Evolutionary conservation across 1,284 basidiomycete genomes (phyloP).

Genomic region (Ceratobasidium sp.): DNA sequence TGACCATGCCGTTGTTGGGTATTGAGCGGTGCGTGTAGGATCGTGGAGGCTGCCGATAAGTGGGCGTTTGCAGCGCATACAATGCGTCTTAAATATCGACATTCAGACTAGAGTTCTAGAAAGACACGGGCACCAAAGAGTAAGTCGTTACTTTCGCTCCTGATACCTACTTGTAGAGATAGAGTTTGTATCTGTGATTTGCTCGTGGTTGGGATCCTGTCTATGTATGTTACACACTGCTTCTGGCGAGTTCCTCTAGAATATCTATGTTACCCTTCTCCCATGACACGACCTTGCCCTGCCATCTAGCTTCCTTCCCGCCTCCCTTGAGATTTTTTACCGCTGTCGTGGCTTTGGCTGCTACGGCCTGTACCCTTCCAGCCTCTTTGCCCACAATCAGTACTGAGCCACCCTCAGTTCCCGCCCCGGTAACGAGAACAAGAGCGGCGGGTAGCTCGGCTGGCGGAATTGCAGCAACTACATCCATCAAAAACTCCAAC

Average conservation of each 20-base stretch:
- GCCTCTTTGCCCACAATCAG: conserved; percentile 25
- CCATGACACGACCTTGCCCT: conserved; percentile 39
- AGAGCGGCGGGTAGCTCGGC: conserved; percentile 6
- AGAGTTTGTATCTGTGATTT: neutral
- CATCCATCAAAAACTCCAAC: conserved; percentile 41
- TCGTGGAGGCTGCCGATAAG: conserved; percentile 80
- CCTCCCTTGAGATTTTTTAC: conserved; percentile 41
- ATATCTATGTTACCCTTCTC: conserved; percentile 22
- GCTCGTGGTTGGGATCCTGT: too few relatives aligned
- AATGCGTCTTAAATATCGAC: conserved; percentile 64
- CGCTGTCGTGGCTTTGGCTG: neutral
- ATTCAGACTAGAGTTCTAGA: neutral
- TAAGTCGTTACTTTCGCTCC: too few relatives aligned
- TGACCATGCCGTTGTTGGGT: neutral
- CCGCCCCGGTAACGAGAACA: conserved; percentile 28
- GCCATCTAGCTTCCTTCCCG: conserved; percentile 42
- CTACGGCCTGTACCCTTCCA: conserved; percentile 4
- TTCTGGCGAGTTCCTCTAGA: conserved; percentile 11
- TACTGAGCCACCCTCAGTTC: conserved; percentile 42
- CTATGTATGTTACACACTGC: neutral
- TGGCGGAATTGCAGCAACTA: conserved; percentile 23
- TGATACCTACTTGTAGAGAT: too few relatives aligned
- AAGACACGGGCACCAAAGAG: neutral
- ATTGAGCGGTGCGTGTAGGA: conserved; percentile 60
- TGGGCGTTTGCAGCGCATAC: conserved; percentile 80